Percentiles rank a stretch among this genome's conserved stretches.
Evolutionary conservation across 768 basidiomycete species (phyloP).

Genomic region (Russula earlei): DNA sequence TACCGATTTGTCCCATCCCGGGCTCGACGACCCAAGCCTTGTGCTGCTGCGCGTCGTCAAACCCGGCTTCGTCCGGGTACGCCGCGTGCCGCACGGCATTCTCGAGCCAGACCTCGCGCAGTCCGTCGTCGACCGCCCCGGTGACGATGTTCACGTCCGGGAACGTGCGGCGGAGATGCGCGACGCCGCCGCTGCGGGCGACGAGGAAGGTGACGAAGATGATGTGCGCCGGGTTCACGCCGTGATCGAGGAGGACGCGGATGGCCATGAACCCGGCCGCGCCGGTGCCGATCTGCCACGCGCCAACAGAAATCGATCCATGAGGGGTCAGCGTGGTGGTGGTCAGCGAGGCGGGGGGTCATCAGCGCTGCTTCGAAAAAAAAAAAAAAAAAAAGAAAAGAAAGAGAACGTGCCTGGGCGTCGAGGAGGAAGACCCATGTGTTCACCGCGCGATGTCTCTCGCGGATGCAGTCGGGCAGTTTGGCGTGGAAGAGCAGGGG

Average conservation of each 20-base stretch:
- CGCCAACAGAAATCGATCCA: no score
- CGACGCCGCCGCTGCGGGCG: conserved; percentile 70
- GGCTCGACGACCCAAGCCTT: conserved; percentile 81
- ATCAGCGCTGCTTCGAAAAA: no score
- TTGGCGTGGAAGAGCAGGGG: conserved; percentile 76
- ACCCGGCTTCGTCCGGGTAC: conserved; percentile 21
- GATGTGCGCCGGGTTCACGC: conserved; percentile 73
- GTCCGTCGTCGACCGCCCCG: conserved; percentile 69
- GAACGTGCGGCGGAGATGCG: conserved; percentile 72
- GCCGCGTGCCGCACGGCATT: conserved; percentile 37
- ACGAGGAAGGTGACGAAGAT: conserved; percentile 88
- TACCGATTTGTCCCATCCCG: conserved; percentile 84
- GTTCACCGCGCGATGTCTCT: conserved; percentile 51
- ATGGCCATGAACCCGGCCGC: conserved; percentile 94
- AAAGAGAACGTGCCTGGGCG: conserved; percentile 51
- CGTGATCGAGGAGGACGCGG: conserved; percentile 87
- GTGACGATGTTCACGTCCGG: conserved; percentile 78
- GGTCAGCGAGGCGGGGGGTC: no score
- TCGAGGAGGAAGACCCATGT: conserved; percentile 85
- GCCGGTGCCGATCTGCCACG: conserved; percentile 84
- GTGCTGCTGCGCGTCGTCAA: conserved; percentile 31
- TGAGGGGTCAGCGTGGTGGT: no score
- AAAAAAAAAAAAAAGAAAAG: neutral
- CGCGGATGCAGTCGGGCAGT: conserved; percentile 67
- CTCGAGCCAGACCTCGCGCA: conserved; percentile 68